Evolutionary conservation across 1,284 basidiomycete genomes (phyloP), one percentile per base, ranked within the genome.

Genomic region (Ustilago trichophora): DNA sequence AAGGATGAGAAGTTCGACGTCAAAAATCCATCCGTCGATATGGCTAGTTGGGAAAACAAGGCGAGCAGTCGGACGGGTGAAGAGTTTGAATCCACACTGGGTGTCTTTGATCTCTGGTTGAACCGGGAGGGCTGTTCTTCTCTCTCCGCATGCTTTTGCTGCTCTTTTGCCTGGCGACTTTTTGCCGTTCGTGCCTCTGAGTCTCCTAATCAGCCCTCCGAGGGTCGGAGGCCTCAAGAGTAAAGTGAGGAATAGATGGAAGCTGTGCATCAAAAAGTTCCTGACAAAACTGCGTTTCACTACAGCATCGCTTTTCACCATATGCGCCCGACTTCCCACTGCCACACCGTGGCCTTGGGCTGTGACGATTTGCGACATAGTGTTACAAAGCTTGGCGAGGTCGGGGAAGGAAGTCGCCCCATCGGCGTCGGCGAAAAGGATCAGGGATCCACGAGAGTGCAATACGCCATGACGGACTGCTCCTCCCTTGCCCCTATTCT

Each of bases 401-500:
- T 95, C 93, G 38, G 87, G 85, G 70, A 97, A 94, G 32, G 87
- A 85, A 60, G 91, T 93, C 19, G 93, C 93, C 2, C 91, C 93
- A 73, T 97, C 93, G 6, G 93, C 93, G 77, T 97, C 93, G 29
- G 90, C 93, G 87, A 96, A 93, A 41, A 96, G 83, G 42, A 96
- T 84, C n/a, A 90, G 83, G 60, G 85, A 82, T 6, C 93, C 93
- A 4, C 91, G 85, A 6, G 87, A 86, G 76, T 91, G 88, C 58
- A 94, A 37, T 5, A 80, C 70, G 22, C 78, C 75, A 82, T 95
- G 93, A 34, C 90, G 85, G 18, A 96, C 93, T 0, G 93, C 91
- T 1, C 91, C 93, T 21, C 93, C 93, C 79, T 96, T 97, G 1
- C 93, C 93, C 11, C 90, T 83, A 77, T 96, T 97, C 74, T 85